Base-by-base conservation (phyloP, 1,284 basidiomycete species). In the Cerrena zonata region DNA sequence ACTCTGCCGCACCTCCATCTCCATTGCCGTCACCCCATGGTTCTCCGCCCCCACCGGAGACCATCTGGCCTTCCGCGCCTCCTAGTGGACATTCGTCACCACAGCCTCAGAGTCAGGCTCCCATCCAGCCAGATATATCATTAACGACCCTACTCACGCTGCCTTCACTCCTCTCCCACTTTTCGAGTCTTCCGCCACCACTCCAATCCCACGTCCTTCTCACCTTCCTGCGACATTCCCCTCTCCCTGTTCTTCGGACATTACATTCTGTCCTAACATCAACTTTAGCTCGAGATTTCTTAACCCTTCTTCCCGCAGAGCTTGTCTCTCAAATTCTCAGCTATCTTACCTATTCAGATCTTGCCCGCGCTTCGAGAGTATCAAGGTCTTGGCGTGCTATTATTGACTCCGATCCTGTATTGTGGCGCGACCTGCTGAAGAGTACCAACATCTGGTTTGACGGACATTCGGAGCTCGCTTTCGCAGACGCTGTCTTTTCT, bases 171-270 rank as follows among this genome's bases (percentile, higher is more conserved):
- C 75, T 92, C 15, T 70, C 77, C 4, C 86, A 91, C 58, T 94
- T 89, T 67, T 78, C 78, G 23, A 74, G 67, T 53, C 74, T 93
- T 27, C 88, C 90, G 1, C 72, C 82, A 5, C 73, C 79, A 7
- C 69, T 93, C 24, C 91, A 94, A 70, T 89, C 89, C 0, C 89
- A 93, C 65, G 80, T 92, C 58, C 77, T 94, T 45, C 80, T 93
- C 53, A 89, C 86, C 22, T 80, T 94, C 52, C 73, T 94, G 39
- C 84, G 88, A 54, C 87, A 90, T 60, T 91, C 91, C 11, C 84
- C 90, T 2, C 76, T 93, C 15, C 83, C 89, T 5, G 90, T 93
- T 39, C 72, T 94, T 25, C 84, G 91, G 49, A 87, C 84, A 3
- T 69, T 93, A 13, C 87, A 93, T 64, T 85, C 86, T 41, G 84